A percentile compares a stretch with the other conserved stretches of the same genome.
These are phyloP conservation scores for Xylaria longipes DNA, from an alignment of 495 filamentous ascomycete species.

Conservation along the genomic window DNA sequence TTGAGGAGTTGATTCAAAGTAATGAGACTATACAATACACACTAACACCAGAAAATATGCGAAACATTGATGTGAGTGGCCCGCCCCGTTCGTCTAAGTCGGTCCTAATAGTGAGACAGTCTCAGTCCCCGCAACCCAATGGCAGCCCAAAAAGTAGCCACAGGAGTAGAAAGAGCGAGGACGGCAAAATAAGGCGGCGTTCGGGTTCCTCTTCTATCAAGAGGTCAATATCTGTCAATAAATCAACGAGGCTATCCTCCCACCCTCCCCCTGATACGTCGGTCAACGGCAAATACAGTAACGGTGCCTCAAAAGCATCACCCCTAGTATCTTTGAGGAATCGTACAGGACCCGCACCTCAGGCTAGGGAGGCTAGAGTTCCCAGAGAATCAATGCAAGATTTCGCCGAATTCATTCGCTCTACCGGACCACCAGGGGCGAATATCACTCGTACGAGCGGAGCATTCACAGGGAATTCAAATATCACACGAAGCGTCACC, in stretches of 20 bases:
- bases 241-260: slow-evolving; percentile 45
- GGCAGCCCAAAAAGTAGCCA: slow-evolving; percentile 45
- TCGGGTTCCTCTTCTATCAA: slow-evolving; percentile 52
- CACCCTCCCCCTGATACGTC: slow-evolving; percentile 45
- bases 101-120: slow-evolving; percentile 45
- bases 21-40: slow-evolving; percentile 94
- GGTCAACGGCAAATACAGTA: slow-evolving; percentile 35
- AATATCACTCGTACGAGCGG: slow-evolving; percentile 32
- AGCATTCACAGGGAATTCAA: slow-evolving; percentile 6
- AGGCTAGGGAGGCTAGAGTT: slow-evolving; percentile 72
- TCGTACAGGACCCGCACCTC: slow-evolving; percentile 46
- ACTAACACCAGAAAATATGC: slow-evolving; percentile 86
- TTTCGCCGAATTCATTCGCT: slow-evolving; percentile 85
- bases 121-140: slow-evolving; percentile 39
- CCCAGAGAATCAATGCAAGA: slow-evolving; percentile 71
- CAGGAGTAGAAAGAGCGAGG: slow-evolving; percentile 52
- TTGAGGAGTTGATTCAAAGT: slow-evolving; percentile 90
- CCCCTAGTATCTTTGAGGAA: slow-evolving; percentile 40
- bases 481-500: slow-evolving; percentile 31
- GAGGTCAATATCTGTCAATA: slow-evolving; percentile 47
- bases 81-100: slow-evolving; percentile 7
- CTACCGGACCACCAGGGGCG: slow-evolving; percentile 70
- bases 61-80: slow-evolving; percentile 76
- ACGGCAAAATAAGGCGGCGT: slow-evolving; percentile 40
- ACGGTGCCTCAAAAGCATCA: slow-evolving; percentile 38